Conservation (phyloP, 2,329 filamentous ascomycete genomes). For the Amesomyces nigricolor region DNA sequence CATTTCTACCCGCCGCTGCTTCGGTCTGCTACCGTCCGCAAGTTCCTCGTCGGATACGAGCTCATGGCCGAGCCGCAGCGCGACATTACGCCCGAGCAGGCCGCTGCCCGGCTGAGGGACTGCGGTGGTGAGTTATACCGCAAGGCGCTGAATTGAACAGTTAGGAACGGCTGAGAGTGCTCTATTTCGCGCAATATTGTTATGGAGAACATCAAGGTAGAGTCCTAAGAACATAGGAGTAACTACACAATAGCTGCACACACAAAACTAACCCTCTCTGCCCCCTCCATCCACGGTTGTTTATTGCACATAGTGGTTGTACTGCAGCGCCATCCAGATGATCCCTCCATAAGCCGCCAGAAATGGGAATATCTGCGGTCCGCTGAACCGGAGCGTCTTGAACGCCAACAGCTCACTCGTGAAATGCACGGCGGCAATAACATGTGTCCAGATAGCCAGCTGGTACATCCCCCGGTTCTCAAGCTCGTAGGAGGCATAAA, state of each 20-base stretch:
- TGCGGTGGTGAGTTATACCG: slow-evolving; percentile 83
- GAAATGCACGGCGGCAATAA: slow-evolving; percentile 72
- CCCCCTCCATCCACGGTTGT: slow-evolving; percentile 1
- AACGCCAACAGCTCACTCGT: slow-evolving; percentile 74
- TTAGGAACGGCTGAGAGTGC: background rate
- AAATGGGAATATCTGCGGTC: slow-evolving; percentile 52
- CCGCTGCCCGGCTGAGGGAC: slow-evolving; percentile 66
- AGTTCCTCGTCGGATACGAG: slow-evolving; percentile 96
- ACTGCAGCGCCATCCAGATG: slow-evolving; percentile 62
- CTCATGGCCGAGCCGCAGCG: slow-evolving; percentile 96
- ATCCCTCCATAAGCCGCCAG: slow-evolving; percentile 40
- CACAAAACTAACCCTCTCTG: too few relatives aligned
- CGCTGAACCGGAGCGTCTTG: slow-evolving; percentile 62
- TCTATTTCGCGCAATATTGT: background rate
- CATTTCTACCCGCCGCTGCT: slow-evolving; percentile 96
- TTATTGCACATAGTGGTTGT: slow-evolving; percentile 59
- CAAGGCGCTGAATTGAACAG: slow-evolving; percentile 44
- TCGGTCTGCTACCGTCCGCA: slow-evolving; percentile 86
- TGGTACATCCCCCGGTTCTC: slow-evolving; percentile 68
- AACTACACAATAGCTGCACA: too few relatives aligned
- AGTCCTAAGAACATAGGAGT: background rate
- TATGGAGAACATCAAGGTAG: slow-evolving; percentile 11
- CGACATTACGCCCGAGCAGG: slow-evolving; percentile 96
- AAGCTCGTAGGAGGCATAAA: slow-evolving; percentile 82
- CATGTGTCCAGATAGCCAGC: slow-evolving; percentile 75